Percentiles rank a stretch among this genome's conserved stretches.
Evolutionary conservation across 805 yeast species (phyloP).

Genomic region (Cyberlindnera lachancei): DNA sequence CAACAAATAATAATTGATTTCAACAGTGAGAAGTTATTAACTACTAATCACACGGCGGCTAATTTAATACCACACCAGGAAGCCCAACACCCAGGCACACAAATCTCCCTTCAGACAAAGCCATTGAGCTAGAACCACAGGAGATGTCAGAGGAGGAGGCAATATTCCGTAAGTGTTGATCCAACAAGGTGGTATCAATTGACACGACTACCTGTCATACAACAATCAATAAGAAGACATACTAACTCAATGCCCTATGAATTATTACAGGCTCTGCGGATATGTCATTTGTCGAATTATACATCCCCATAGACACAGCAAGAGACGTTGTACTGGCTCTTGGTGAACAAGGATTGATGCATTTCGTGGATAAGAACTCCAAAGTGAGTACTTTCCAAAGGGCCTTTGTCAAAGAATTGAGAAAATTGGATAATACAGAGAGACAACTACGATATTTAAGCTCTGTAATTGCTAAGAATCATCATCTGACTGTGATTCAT

Average conservation of each 20-base stretch:
- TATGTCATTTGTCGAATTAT: slow-evolving; percentile 89
- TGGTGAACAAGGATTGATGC: slow-evolving; percentile 81
- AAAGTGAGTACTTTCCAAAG: slow-evolving; percentile 83
- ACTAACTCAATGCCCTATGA: not conserved
- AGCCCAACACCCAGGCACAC: no score
- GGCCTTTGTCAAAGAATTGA: slow-evolving; percentile 79
- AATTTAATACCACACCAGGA: no score
- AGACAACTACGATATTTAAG: slow-evolving; percentile 65
- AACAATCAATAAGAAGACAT: no score
- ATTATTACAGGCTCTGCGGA: slow-evolving; percentile 86
- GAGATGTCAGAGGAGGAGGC: no score
- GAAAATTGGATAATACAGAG: slow-evolving; percentile 78
- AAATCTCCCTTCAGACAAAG: no score
- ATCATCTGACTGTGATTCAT: slow-evolving; percentile 30
- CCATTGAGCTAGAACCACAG: no score
- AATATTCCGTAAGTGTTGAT: slow-evolving; percentile 27
- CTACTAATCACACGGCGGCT: no score
- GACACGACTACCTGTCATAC: no score
- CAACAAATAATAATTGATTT: no score
- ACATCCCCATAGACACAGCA: slow-evolving; percentile 83
- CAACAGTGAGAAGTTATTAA: no score
- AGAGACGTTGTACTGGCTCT: slow-evolving; percentile 79
- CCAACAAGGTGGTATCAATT: no score
- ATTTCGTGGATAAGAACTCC: slow-evolving; percentile 82
- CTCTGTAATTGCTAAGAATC: slow-evolving; percentile 40